These are phyloP conservation scores for Mucor sp. DNA, from an alignment of 371 early-diverging fungal species.

Conservation along the genomic window DNA sequence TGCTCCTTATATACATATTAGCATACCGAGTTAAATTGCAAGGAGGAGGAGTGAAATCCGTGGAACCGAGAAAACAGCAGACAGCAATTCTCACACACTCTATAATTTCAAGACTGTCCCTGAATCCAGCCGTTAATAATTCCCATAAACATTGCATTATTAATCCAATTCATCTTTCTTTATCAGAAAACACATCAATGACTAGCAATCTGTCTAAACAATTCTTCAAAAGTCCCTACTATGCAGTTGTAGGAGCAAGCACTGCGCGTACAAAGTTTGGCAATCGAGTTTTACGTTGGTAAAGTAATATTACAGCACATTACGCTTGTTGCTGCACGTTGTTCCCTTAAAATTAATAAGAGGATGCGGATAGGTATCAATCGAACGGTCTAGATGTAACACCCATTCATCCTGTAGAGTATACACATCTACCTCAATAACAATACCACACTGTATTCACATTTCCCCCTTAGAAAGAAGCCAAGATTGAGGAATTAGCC, in stretches of 20 bases:
- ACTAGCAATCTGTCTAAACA: slow-evolving; percentile 14
- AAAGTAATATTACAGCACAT: slow-evolving; percentile 10
- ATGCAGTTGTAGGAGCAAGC: slow-evolving; percentile 81
- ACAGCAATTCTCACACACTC: neutral
- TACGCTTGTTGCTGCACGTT: neutral
- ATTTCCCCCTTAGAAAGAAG: slow-evolving; percentile 38
- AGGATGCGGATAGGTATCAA: slow-evolving; percentile 38
- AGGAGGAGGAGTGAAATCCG: neutral
- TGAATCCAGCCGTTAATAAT: neutral
- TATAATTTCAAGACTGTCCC: neutral
- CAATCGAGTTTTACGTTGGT: slow-evolving; percentile 78
- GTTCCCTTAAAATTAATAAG: slow-evolving; percentile 2
- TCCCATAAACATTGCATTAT: neutral
- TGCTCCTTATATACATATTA: neutral
- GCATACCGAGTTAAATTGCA: neutral
- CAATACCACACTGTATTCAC: neutral
- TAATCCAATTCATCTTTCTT: neutral
- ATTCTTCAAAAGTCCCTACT: slow-evolving; percentile 42
- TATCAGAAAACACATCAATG: neutral
- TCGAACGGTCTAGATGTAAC: slow-evolving; percentile 39
- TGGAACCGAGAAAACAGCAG: neutral
- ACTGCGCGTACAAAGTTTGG: slow-evolving; percentile 75
- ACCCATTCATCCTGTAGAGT: slow-evolving; percentile 51
- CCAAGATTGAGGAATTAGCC: slow-evolving; percentile 50
- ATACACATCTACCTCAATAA: neutral